Evolutionary conservation across 495 filamentous ascomycete genomes (phyloP).

Genomic region (Aspergillus sclerotiicarbonarius): DNA sequence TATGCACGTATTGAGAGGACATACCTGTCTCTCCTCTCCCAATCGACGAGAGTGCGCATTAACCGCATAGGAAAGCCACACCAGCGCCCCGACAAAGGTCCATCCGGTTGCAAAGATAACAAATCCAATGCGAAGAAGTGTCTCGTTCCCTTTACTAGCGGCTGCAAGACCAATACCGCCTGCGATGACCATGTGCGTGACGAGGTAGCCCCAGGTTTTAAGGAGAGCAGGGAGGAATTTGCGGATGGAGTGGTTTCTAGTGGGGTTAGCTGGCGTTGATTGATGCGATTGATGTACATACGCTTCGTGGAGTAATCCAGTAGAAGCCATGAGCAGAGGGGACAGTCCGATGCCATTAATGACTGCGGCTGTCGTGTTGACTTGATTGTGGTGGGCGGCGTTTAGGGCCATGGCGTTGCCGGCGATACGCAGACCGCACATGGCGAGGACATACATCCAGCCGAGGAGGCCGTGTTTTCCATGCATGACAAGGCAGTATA

Average conservation of each 20-base stretch:
- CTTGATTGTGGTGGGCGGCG: constrained; percentile 5
- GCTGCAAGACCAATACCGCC: background rate
- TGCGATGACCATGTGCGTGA: background rate
- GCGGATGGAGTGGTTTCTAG: background rate
- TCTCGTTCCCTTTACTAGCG: background rate
- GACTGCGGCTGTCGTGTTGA: constrained; percentile 24
- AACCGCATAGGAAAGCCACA: background rate
- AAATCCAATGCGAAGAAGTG: background rate
- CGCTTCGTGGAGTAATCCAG: constrained; percentile 42
- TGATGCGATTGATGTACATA: constrained; percentile 17
- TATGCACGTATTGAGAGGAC: background rate
- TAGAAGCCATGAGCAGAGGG: constrained; percentile 35
- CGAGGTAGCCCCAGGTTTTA: background rate
- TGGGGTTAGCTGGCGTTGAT: background rate
- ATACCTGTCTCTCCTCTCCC: background rate
- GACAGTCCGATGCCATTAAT: constrained; percentile 44
- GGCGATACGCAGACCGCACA: constrained; percentile 37
- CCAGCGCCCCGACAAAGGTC: constrained; percentile 1
- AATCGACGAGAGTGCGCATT: background rate
- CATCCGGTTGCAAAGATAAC: constrained; percentile 1
- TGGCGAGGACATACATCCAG: constrained; percentile 38
- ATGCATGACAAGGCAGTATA: constrained; percentile 35
- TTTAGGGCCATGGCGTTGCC: constrained; percentile 32
- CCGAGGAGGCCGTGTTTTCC: constrained; percentile 33
- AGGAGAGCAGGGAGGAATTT: background rate